These are phyloP conservation scores for Batkoa obscura DNA, from an alignment of 371 early-diverging fungal species.

Conservation along the genomic window DNA sequence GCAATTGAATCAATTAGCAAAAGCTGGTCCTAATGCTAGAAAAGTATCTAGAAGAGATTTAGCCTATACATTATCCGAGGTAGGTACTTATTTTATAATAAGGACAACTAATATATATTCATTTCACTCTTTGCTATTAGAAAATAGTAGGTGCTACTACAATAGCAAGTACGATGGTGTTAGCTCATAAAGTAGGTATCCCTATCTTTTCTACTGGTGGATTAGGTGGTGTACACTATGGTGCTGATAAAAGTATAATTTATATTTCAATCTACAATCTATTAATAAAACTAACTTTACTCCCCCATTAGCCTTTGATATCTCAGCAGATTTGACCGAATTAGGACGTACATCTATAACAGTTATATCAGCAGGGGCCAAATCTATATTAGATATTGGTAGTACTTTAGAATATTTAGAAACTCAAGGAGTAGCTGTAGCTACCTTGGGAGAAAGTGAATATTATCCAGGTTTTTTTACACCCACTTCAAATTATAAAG, in stretches of 20 bases:
- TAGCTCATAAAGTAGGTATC: slow-evolving; percentile 70
- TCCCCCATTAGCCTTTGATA: slow-evolving; percentile 49
- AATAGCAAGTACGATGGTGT: slow-evolving; percentile 72
- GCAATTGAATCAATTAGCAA: slow-evolving; percentile 41
- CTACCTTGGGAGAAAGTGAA: slow-evolving; percentile 34
- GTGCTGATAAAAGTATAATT: slow-evolving; percentile 41
- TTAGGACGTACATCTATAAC: slow-evolving; percentile 75
- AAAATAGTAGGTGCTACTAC: slow-evolving; percentile 70
- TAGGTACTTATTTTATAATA: slow-evolving; percentile 10
- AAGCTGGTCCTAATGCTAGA: slow-evolving; percentile 30
- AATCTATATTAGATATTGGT: slow-evolving; percentile 80
- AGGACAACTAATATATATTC: background rate
- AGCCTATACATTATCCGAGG: slow-evolving; percentile 44
- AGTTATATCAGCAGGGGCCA: slow-evolving; percentile 87
- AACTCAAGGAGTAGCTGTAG: slow-evolving; percentile 84
- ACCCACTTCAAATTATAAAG: slow-evolving; percentile 21
- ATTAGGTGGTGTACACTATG: slow-evolving; percentile 90
- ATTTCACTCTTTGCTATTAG: slow-evolving; percentile 14
- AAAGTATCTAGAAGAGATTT: slow-evolving; percentile 79
- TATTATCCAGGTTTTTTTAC: slow-evolving; percentile 86
- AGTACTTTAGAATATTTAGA: slow-evolving; percentile 81
- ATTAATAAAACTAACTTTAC: background rate
- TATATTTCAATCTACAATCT: background rate
- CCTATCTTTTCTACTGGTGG: slow-evolving; percentile 88
- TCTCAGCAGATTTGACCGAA: slow-evolving; percentile 83